These are phyloP conservation scores for Paramecium caudatum DNA, from an alignment of 73 alveolate genomes.

Conservation along the genomic window DNA sequence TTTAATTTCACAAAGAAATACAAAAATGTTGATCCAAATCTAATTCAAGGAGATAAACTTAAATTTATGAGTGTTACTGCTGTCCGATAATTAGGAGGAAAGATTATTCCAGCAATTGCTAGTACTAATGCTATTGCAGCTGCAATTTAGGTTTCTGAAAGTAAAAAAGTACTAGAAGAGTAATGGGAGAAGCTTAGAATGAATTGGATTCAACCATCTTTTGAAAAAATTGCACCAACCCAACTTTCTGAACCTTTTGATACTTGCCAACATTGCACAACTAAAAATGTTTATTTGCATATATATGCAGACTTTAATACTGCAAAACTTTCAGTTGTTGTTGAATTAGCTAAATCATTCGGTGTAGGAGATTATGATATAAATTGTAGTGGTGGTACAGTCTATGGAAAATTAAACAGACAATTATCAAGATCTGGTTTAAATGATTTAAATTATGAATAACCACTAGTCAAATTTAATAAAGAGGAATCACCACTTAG, in stretches of 20 bases:
- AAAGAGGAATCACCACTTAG: neutral
- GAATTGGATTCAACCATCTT: conserved; percentile 48
- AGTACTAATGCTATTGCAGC: conserved; percentile 92
- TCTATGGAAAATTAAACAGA: conserved; percentile 19
- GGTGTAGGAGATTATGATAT: conserved; percentile 40
- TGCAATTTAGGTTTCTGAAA: conserved; percentile 88
- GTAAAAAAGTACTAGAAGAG: conserved; percentile 78
- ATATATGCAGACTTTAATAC: conserved; percentile 25
- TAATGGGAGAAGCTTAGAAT: neutral
- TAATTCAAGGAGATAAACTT: conserved; percentile 31
- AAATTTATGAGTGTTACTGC: conserved; percentile 77
- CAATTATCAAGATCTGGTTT: neutral
- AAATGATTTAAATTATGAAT: neutral
- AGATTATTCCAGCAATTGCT: conserved; percentile 97
- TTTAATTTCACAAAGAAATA: conserved; percentile 79
- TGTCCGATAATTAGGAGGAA: conserved; percentile 96
- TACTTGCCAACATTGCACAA: conserved; percentile 15
- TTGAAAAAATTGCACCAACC: conserved; percentile 12
- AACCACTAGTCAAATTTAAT: neutral
- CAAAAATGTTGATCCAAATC: neutral
- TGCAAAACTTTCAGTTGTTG: neutral
- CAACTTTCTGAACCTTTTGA: conserved; percentile 6
- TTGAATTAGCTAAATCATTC: neutral
- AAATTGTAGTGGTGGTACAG: neutral
- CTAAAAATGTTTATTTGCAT: neutral